Percentiles rank a stretch among this genome's conserved stretches.
Conservation (phyloP, 352 stramenopile species). For the Pythium scleroteichum region DNA sequence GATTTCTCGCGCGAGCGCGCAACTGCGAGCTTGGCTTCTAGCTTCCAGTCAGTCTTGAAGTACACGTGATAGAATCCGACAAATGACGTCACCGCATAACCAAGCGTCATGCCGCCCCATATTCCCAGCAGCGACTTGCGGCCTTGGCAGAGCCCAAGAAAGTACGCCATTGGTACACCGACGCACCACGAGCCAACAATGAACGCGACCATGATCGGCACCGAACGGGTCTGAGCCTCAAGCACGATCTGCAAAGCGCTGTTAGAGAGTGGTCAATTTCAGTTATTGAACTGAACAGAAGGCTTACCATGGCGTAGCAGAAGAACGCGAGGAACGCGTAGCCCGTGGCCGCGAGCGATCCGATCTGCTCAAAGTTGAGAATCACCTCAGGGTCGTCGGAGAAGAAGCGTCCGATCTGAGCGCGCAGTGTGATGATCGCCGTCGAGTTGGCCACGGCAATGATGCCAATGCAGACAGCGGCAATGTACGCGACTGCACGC, state of each 20-base stretch:
- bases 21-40: slow-evolving; percentile 51
- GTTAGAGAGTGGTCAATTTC: not conserved
- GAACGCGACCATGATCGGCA: slow-evolving; percentile 62
- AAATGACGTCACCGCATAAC: slow-evolving; percentile 73
- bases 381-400: slow-evolving; percentile 61
- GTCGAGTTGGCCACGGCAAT: slow-evolving; percentile 42
- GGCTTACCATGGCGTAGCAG: slow-evolving; percentile 63
- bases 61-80: slow-evolving; percentile 67
- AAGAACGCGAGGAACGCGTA: slow-evolving; percentile 77
- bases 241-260: slow-evolving; percentile 47
- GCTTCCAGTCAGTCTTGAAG: slow-evolving; percentile 59
- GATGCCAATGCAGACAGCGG: slow-evolving; percentile 39
- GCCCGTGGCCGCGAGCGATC: slow-evolving; percentile 43
- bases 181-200: slow-evolving; percentile 71
- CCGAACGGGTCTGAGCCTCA: slow-evolving; percentile 53
- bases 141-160: slow-evolving; percentile 52
- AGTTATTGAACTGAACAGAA: not conserved
- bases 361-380: slow-evolving; percentile 55
- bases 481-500: slow-evolving; percentile 50
- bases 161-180: slow-evolving; percentile 65
- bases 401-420: slow-evolving; percentile 60
- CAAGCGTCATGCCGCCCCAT: slow-evolving; percentile 66
- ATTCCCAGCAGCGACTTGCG: slow-evolving; percentile 54
- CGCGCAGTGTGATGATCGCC: slow-evolving; percentile 44
- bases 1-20: slow-evolving; percentile 38